These are phyloP conservation scores for Pseudogymnoascus sp. DNA, from an alignment of 2,329 filamentous ascomycete species.

Conservation along the genomic window DNA sequence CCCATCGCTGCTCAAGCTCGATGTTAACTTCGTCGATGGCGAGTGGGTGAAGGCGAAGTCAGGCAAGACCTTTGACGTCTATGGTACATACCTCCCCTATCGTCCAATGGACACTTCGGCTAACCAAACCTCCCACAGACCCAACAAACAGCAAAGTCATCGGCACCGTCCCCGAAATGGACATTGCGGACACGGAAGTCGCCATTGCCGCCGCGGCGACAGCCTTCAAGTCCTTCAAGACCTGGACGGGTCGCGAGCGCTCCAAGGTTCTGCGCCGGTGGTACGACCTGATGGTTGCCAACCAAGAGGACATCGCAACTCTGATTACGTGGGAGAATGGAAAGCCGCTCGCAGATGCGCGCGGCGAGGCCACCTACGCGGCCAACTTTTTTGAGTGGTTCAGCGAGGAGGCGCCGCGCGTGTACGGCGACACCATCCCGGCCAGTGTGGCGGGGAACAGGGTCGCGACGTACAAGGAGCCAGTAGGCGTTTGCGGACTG, in stretches of 20 bases:
- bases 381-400: slow-evolving; percentile 77
- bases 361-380: slow-evolving; percentile 63
- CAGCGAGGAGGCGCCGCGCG: slow-evolving; percentile 65
- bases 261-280: slow-evolving; percentile 67
- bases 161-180: slow-evolving; percentile 78
- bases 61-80: slow-evolving; percentile 84
- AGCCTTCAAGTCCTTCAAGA: slow-evolving; percentile 64
- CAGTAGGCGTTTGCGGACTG: slow-evolving; percentile 72
- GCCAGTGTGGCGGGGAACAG: slow-evolving; percentile 62
- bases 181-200: slow-evolving; percentile 63
- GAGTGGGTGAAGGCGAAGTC: slow-evolving; percentile 82
- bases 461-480: slow-evolving; percentile 71
- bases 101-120: background rate
- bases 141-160: slow-evolving; percentile 76
- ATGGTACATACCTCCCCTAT: slow-evolving; percentile 39
- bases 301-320: slow-evolving; percentile 70
- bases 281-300: slow-evolving; percentile 73
- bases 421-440: slow-evolving; percentile 68
- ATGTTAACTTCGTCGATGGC: slow-evolving; percentile 79
- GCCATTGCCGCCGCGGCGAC: slow-evolving; percentile 77
- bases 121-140: slow-evolving; percentile 44
- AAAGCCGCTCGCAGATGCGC: slow-evolving; percentile 69
- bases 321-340: slow-evolving; percentile 88
- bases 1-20: slow-evolving; percentile 72
- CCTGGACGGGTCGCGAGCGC: slow-evolving; percentile 64